Base-by-base conservation (phyloP, 2,329 filamentous ascomycete genomes). In the Colletotrichum sp. region DNA sequence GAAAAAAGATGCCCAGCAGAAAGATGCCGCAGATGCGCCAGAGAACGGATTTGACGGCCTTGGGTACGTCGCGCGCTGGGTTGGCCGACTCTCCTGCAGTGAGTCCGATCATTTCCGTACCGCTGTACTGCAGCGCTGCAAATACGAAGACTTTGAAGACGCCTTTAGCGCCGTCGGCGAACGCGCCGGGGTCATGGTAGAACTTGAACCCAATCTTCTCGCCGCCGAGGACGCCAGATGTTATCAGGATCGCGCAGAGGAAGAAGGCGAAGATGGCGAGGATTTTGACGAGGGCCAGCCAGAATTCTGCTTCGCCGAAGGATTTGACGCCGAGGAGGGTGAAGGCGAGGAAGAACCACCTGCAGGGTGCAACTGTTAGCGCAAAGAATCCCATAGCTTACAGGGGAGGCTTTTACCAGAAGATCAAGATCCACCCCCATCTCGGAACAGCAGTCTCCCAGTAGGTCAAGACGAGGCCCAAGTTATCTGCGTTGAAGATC, bases 381-480 rank as follows among this genome's bases (percentile, higher is more conserved):
- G 6, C 7, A 4, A 5, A 34, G 0, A 80, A 84, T 10, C 93
- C 88, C 44, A 93, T 4, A 52, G 6, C 44, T 52, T 21, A 21
- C 44, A 52, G 44, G 82, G 4, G 92, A 16, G 15, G 2, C 1
- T 59, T 81, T 8, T 89, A 85, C 85, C 91, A 89, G 78, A 93
- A 92, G 36, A 93, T 92, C 68, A 93, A 80, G 78, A 90, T 92
- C 60, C 93, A 84, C 0, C 89, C 92, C 88, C 91, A 93, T 3
- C 91, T 91, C 0, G 92, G 92, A 68, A 94, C 32, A 91, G 75
- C 89, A 88, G 60, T 90, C 88, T 44, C 90, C 92, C 92, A 93
- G 80, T 92, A 93, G 64, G 91, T 83, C 68, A 93, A 82, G 3
- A 93, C 80, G 3, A 93, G 83, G 88, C 91, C 92, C 82, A 93